Conservation (phyloP, 139 green algal genomes). For the Picocystis salinarum region DNA sequence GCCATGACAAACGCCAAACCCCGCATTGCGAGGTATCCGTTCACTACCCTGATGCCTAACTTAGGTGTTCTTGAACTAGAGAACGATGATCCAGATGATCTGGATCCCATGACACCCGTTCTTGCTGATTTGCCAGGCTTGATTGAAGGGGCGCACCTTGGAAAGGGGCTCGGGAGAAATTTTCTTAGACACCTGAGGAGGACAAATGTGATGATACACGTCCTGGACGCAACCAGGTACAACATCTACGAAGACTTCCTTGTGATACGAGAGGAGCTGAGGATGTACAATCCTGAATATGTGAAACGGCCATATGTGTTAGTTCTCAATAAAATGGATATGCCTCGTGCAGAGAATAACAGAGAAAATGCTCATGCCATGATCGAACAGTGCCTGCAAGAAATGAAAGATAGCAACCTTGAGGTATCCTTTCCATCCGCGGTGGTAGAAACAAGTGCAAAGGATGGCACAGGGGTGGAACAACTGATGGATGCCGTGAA, state of each 20-base stretch:
- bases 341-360: constrained; percentile 11
- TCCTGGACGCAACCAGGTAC: constrained; percentile 42
- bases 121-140: constrained; percentile 67
- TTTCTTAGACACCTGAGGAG: constrained; percentile 70
- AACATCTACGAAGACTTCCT: constrained; percentile 42
- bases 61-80: constrained; percentile 46
- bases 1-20: constrained; percentile 56
- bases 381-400: background rate
- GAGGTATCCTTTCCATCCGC: background rate
- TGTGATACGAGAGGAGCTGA: constrained; percentile 54
- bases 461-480: constrained; percentile 6
- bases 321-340: constrained; percentile 73
- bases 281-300: constrained; percentile 85
- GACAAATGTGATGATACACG: constrained; percentile 47
- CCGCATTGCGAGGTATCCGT: constrained; percentile 71
- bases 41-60: constrained; percentile 91
- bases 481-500: constrained; percentile 6
- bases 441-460: constrained; percentile 7
- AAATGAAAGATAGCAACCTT: background rate
- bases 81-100: constrained; percentile 4
- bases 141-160: constrained; percentile 46
- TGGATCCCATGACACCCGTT: background rate
- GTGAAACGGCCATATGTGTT: constrained; percentile 40
- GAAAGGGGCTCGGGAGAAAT: constrained; percentile 53
- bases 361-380: background rate